Evolutionary conservation across 768 basidiomycete genomes (phyloP).

Genomic region (Leucosporidium creatinivorum): DNA sequence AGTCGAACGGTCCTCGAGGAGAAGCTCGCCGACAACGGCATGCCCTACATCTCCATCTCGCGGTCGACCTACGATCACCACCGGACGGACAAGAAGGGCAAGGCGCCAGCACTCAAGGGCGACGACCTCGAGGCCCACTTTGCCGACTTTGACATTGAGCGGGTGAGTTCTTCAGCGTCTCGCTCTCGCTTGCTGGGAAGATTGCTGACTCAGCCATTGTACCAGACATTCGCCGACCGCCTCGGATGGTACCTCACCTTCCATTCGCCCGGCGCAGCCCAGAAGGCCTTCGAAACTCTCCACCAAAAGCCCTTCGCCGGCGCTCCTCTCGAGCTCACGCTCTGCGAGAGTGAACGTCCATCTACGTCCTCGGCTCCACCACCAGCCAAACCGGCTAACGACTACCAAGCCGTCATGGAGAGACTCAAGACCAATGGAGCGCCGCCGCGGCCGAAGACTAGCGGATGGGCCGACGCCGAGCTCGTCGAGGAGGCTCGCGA

Average conservation of each 20-base stretch:
- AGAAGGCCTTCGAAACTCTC: conserved; percentile 62
- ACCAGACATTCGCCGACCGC: conserved; percentile 30
- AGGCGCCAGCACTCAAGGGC: conserved; percentile 13
- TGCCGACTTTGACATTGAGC: conserved; percentile 18
- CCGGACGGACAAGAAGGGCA: not conserved
- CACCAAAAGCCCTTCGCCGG: conserved; percentile 38
- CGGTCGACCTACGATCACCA: conserved; percentile 3
- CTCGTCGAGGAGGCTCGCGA: conserved; percentile 30
- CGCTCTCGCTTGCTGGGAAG: not conserved
- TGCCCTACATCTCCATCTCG: conserved; percentile 16
- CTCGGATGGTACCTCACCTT: conserved; percentile 77
- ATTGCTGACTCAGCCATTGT: too few species aligned
- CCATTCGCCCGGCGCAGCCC: conserved; percentile 54
- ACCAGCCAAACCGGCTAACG: not conserved
- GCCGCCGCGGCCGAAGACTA: conserved; percentile 13
- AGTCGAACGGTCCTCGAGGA: conserved; percentile 20
- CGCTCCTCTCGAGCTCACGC: conserved; percentile 31
- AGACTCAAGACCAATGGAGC: conserved; percentile 2
- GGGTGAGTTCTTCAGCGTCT: conserved; percentile 4
- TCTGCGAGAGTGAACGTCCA: not conserved
- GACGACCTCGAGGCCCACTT: conserved; percentile 29
- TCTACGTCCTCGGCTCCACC: not conserved
- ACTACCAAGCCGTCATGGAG: conserved; percentile 8
- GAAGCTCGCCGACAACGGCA: conserved; percentile 26
- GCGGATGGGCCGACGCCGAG: conserved; percentile 30